Conservation (phyloP, 2,329 filamentous ascomycete genomes). For the Aspergillus chevalieri region DNA sequence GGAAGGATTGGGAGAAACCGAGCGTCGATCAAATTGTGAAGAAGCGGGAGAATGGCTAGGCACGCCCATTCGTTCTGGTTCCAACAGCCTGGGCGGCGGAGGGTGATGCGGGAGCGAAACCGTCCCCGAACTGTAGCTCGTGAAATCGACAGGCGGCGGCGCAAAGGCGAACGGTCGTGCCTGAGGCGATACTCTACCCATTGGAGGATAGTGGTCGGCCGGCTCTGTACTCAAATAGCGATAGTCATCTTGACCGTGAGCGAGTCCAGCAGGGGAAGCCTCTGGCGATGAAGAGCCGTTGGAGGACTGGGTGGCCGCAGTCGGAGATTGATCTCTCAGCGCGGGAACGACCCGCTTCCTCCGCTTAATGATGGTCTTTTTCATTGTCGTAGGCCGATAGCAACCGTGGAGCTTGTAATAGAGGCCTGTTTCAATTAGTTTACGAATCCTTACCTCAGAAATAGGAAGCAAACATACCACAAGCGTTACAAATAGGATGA, state of each 20-base stretch:
- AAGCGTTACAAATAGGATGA: conserved; percentile 97
- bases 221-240: conserved; percentile 30
- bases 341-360: conserved; percentile 90
- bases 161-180: conserved; percentile 28
- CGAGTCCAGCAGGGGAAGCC: conserved; percentile 28
- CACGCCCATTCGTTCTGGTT: conserved; percentile 23
- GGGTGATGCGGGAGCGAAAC: conserved; percentile 27
- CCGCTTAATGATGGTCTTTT: conserved; percentile 93
- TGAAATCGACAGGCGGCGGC: conserved; percentile 47
- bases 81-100: conserved; percentile 25
- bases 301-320: conserved; percentile 34
- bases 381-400: conserved; percentile 95
- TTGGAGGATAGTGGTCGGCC: conserved; percentile 40
- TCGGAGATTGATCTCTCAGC: conserved; percentile 44
- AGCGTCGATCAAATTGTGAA: conserved; percentile 26
- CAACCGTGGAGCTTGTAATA: conserved; percentile 96
- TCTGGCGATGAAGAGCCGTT: conserved; percentile 41
- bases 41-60: conserved; percentile 20
- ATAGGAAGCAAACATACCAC: conserved; percentile 60
- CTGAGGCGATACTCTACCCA: conserved; percentile 36
- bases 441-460: conserved; percentile 3
- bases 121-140: conserved; percentile 35
- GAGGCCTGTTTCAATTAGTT: conserved; percentile 54
- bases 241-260: conserved; percentile 25
- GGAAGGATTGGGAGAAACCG: conserved; percentile 25